Evolutionary conservation across 352 stramenopile species (phyloP).

Genomic region (Pythium rhizo-oryzae): DNA sequence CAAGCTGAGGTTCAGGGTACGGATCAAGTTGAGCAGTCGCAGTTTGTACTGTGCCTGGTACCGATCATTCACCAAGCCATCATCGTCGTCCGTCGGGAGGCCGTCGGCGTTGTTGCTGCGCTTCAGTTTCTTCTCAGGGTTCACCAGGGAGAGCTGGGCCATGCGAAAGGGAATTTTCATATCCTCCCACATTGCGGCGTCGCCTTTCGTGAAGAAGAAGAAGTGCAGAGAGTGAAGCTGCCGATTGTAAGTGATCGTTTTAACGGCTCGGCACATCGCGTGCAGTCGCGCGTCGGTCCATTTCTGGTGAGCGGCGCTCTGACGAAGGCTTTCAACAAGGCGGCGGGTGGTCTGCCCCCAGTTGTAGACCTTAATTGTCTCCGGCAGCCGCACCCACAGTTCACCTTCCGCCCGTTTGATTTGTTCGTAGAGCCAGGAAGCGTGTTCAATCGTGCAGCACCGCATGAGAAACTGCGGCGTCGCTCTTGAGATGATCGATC

Average conservation of each 20-base stretch:
- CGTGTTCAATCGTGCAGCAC: not conserved
- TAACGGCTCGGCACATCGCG: not conserved
- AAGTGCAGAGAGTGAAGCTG: constrained; percentile 12
- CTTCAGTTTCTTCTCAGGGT: constrained; percentile 7
- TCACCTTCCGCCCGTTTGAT: constrained; percentile 11
- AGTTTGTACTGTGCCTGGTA: too few relatives aligned
- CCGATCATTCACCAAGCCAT: constrained; percentile 12
- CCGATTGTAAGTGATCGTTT: constrained; percentile 12
- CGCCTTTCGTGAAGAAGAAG: constrained; percentile 10
- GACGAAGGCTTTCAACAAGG: not conserved
- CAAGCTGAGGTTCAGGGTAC: not conserved
- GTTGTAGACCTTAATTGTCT: constrained; percentile 1
- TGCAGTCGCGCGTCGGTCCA: not conserved
- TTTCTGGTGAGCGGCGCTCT: not conserved
- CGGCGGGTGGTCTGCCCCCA: constrained; percentile 6
- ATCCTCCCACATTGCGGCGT: constrained; percentile 8
- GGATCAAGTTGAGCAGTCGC: constrained; percentile 7
- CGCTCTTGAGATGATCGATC: constrained; percentile 1
- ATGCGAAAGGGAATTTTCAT: constrained; percentile 7
- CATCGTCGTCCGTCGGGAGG: not conserved
- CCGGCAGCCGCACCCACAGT: constrained; percentile 1
- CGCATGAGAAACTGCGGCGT: constrained; percentile 16
- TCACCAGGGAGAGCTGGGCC: not conserved
- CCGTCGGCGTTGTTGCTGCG: not conserved
- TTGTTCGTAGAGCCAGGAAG: not conserved